Base-by-base conservation (phyloP, 2,329 filamentous ascomycete genomes). In the Penicillium sp. region DNA sequence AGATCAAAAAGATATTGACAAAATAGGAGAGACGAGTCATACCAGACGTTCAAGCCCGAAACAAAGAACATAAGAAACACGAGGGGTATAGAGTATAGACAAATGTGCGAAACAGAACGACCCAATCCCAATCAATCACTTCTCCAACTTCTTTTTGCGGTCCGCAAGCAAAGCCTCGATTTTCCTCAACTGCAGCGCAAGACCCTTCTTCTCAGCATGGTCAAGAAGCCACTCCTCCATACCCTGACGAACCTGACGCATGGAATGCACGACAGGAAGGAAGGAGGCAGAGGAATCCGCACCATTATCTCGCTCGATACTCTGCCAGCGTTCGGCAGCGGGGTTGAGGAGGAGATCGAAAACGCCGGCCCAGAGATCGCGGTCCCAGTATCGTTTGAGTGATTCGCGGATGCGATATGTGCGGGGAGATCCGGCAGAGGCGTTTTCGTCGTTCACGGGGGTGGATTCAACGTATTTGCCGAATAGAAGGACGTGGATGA, bases 371-470 rank as follows among this genome's bases (percentile, higher is more conserved):
- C 94, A 99, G 42, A 97, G 84, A 46, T 96, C 92, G 45, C 87
- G 88, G 79, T 97, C 92, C 94, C 94, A 99, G 75, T 99, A 99
- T 42, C 94, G 78, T 79, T 99, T 99, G 56, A 97, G 76, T 13
- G 80, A 84, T 74, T 97, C 93, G 48, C 88, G 84, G 61, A 97
- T 86, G 59, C 83, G 85, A 76, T 96, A 97, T 45, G 81, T 86
- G 68, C 89, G 46, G 7, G 49, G 34, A 8, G 55, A 50, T 13
- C 55, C 48, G 9, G 56, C 21, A 22, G 52, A 49, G 14, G 54
- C 29, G 29, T 45, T 48, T 1, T 18, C 53, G 3, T 56, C 56
- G 9, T 57, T 49, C 1, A 68, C 62, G 2, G 69, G 78, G 1
- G 81, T 71, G 0, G 91, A 95, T 69, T 96, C 90, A 65, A 99